Conservation (phyloP, 768 basidiomycete species). For the Chalciporus sphaerocephalus region DNA sequence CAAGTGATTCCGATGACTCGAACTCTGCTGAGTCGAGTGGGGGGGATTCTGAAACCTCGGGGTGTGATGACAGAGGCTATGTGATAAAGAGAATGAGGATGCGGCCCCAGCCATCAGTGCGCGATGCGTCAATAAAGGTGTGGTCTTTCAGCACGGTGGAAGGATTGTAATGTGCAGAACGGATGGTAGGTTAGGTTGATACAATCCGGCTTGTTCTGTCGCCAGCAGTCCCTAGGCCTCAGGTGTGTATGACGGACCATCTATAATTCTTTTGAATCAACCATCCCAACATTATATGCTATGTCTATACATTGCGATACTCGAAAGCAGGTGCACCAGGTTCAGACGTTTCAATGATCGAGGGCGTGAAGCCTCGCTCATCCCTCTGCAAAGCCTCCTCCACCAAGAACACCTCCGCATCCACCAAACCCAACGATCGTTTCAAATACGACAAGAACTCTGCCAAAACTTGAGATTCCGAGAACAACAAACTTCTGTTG, state of each 20-base stretch:
- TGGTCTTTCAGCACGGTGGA: slow-evolving; percentile 17
- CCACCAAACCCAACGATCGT: slow-evolving; percentile 63
- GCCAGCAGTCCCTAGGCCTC: too few relatives aligned
- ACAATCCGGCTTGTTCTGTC: too few relatives aligned
- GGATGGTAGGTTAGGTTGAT: too few relatives aligned
- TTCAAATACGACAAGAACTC: slow-evolving; percentile 79
- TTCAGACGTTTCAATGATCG: slow-evolving; percentile 79
- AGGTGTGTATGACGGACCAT: background rate
- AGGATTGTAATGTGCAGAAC: background rate
- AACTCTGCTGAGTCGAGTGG: slow-evolving; percentile 19
- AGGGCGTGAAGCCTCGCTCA: slow-evolving; percentile 56
- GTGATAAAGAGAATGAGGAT: slow-evolving; percentile 8
- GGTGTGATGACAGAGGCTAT: too few relatives aligned
- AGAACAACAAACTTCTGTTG: slow-evolving; percentile 78
- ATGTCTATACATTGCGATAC: slow-evolving; percentile 65
- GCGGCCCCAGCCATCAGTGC: slow-evolving; percentile 16
- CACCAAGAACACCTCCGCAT: slow-evolving; percentile 66
- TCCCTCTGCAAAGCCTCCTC: slow-evolving; percentile 59
- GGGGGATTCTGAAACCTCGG: background rate
- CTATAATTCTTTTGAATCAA: background rate
- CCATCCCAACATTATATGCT: background rate
- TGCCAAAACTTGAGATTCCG: slow-evolving; percentile 66
- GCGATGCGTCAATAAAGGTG: slow-evolving; percentile 27
- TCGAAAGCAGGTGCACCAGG: slow-evolving; percentile 85
- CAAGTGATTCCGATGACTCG: slow-evolving; percentile 1